Percentiles rank a stretch among this genome's conserved stretches.
phyloP scores from a whole-genome alignment of 2,329 filamentous ascomycete species.

The Fusarium pseudograminearum region DNA sequence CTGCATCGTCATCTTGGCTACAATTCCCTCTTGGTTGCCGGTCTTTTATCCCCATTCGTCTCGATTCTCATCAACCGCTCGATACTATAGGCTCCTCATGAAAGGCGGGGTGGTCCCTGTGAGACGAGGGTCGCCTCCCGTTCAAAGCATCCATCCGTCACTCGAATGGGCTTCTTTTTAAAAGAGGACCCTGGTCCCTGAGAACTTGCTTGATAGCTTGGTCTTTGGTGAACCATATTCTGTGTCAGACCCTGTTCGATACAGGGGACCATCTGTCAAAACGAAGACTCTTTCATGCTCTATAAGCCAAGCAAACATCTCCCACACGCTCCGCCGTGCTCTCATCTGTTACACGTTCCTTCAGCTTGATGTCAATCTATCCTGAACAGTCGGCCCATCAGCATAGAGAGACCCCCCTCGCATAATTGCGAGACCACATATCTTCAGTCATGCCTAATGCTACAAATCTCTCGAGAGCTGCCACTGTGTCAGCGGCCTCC shows the following conservation, averaged over 20 bases:
- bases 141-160: conserved; percentile 34
- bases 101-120: conserved; percentile 47
- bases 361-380: conserved; percentile 38
- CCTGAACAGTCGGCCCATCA: conserved; percentile 24
- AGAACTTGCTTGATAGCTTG: conserved; percentile 29
- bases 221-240: conserved; percentile 44
- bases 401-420: conserved; percentile 26
- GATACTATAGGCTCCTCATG: conserved; percentile 39
- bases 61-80: conserved; percentile 38
- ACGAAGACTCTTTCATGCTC: conserved; percentile 27
- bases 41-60: conserved; percentile 45
- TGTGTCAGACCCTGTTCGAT: conserved; percentile 48
- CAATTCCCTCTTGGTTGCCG: conserved; percentile 44
- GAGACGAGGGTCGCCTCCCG: conserved; percentile 41
- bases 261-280: conserved; percentile 40
- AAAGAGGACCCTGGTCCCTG: conserved; percentile 42
- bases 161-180: conserved; percentile 15
- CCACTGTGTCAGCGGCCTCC: conserved; percentile 42
- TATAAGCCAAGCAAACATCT: conserved; percentile 41
- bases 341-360: conserved; percentile 11
- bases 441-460: conserved; percentile 37
- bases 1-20: conserved; percentile 38
- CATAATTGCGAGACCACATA: conserved; percentile 25
- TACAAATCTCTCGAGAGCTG: conserved; percentile 43
- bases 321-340: conserved; percentile 26